Percentiles rank a stretch among this genome's conserved stretches.
phyloP scores from a whole-genome alignment of 805 yeast species.

The Wickerhamomyces kurtzmanii region DNA sequence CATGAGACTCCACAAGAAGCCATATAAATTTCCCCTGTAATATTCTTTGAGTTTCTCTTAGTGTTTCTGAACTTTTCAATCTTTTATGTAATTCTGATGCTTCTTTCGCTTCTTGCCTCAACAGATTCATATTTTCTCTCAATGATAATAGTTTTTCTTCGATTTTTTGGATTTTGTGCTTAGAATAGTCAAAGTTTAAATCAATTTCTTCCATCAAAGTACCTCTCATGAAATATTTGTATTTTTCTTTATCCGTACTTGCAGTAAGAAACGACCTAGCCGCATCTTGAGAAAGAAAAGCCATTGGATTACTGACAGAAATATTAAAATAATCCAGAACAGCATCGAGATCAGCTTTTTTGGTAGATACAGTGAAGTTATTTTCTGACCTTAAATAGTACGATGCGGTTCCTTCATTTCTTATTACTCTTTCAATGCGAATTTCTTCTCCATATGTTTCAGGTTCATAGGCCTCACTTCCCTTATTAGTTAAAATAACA shows the following conservation, averaged over 20 bases:
- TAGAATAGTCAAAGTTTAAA: conserved; percentile 36
- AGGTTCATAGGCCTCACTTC: conserved; percentile 54
- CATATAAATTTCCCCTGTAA: conserved; percentile 39
- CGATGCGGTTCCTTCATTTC: conserved; percentile 36
- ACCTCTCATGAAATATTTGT: conserved; percentile 71
- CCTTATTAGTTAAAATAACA: conserved; percentile 55
- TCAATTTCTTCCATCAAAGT: conserved; percentile 62
- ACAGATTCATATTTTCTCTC: conserved; percentile 25
- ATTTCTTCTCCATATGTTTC: conserved; percentile 62
- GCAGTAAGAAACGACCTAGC: conserved; percentile 85
- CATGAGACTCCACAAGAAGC: too few relatives aligned
- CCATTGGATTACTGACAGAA: conserved; percentile 83
- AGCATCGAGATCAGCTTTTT: conserved; percentile 54
- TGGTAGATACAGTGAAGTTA: conserved; percentile 46
- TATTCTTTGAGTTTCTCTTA: conserved; percentile 25
- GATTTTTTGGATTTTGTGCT: conserved; percentile 23
- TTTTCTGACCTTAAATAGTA: conserved; percentile 45
- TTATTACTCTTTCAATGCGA: conserved; percentile 54
- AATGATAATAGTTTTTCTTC: conserved; percentile 28
- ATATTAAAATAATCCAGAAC: conserved; percentile 66
- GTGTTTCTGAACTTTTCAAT: conserved; percentile 29
- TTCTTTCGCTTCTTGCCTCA: conserved; percentile 30
- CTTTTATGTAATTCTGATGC: conserved; percentile 29
- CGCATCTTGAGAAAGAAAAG: conserved; percentile 86
- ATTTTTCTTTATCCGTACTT: conserved; percentile 64